Evolutionary conservation across 768 basidiomycete species (phyloP).

Genomic region (Hortiboletus flavorubellus): DNA sequence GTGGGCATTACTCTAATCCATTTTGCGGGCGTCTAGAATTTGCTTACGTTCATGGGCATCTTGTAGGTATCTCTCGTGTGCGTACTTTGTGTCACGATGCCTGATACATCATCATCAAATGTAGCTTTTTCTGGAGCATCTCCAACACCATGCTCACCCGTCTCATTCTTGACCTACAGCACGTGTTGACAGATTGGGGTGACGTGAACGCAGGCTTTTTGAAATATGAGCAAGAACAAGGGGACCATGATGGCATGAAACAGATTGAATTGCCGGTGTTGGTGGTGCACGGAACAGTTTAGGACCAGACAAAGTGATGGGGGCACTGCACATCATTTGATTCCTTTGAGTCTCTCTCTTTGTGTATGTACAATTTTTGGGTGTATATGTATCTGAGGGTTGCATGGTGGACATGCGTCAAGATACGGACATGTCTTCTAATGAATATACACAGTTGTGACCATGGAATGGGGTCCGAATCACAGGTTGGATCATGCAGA

Average conservation of each 20-base stretch:
- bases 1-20: background rate
- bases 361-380: background rate
- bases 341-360: no score
- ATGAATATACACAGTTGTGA: no score
- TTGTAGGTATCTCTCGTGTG: constrained; percentile 12
- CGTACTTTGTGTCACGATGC: background rate
- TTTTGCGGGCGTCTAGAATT: constrained; percentile 5
- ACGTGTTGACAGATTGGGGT: background rate
- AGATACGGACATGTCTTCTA: no score
- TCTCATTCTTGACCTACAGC: constrained; percentile 34
- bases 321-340: no score
- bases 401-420: no score
- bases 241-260: background rate
- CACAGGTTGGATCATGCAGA: no score
- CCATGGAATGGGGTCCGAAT: no score
- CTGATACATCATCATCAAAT: background rate
- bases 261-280: constrained; percentile 4
- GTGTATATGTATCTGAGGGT: background rate
- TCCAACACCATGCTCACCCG: constrained; percentile 32
- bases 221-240: background rate
- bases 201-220: background rate
- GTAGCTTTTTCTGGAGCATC: constrained; percentile 36
- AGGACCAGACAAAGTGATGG: no score
- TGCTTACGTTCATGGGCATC: constrained; percentile 19
- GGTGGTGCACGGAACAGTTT: no score